Conservation (phyloP, 768 basidiomycete species). For the Strobilomyces dryophilus region DNA sequence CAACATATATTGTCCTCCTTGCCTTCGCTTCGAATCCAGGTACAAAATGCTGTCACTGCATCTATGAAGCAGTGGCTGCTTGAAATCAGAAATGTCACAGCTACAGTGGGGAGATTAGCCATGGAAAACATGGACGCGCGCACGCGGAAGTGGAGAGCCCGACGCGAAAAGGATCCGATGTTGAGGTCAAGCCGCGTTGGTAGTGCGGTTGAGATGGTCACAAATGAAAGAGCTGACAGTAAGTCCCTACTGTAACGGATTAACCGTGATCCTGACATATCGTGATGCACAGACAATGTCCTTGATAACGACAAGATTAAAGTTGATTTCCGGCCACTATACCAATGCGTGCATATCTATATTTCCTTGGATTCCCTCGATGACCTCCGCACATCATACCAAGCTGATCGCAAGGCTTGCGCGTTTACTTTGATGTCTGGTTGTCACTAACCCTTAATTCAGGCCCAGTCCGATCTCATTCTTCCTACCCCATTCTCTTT, state of each 20-base stretch:
- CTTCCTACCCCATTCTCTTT: slow-evolving; percentile 71
- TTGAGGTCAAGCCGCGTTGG: slow-evolving; percentile 76
- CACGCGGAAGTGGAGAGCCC: slow-evolving; percentile 74
- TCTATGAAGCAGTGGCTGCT: slow-evolving; percentile 96
- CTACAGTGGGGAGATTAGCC: slow-evolving; percentile 80
- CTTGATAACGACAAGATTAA: slow-evolving; percentile 85
- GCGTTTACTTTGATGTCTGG: neutral
- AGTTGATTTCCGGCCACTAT: slow-evolving; percentile 93
- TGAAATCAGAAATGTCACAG: slow-evolving; percentile 87
- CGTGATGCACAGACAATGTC: slow-evolving; percentile 61
- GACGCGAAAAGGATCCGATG: slow-evolving; percentile 81
- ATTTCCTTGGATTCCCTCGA: slow-evolving; percentile 85
- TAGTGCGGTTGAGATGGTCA: slow-evolving; percentile 87
- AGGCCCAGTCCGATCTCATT: slow-evolving; percentile 98
- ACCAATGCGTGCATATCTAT: slow-evolving; percentile 97
- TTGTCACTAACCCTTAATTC: slow-evolving; percentile 13
- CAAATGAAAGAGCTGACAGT: slow-evolving; percentile 95
- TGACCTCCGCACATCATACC: slow-evolving; percentile 87
- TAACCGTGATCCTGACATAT: slow-evolving; percentile 7
- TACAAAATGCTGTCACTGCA: slow-evolving; percentile 91
- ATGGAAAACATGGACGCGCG: slow-evolving; percentile 87
- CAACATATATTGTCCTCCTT: slow-evolving; percentile 88
- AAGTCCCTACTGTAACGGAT: slow-evolving; percentile 30
- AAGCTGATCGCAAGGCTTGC: slow-evolving; percentile 89
- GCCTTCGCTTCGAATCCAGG: slow-evolving; percentile 83